These are phyloP conservation scores for Yamadazyma triangularis DNA, from an alignment of 1,139 yeast genomes.

Conservation along the genomic window DNA sequence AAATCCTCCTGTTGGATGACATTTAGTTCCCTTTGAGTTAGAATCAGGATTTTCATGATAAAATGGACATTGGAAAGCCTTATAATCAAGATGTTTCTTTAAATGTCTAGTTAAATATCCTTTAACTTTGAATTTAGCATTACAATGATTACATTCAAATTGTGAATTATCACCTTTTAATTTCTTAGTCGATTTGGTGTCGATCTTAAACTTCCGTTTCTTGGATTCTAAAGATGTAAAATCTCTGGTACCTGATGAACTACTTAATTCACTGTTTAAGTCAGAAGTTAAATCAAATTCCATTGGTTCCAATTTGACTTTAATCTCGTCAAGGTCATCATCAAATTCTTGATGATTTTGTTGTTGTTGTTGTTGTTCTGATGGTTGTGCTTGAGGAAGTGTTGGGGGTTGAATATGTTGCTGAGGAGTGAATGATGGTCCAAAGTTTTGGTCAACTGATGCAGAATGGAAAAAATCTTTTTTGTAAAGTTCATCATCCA, in stretches of 20 bases:
- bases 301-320: constrained; percentile 2
- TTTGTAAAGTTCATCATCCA: constrained; percentile 62
- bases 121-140: constrained; percentile 48
- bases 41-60: constrained; percentile 25
- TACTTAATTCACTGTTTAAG: background rate
- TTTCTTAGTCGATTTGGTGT: constrained; percentile 1
- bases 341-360: constrained; percentile 6
- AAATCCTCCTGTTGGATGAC: constrained; percentile 59
- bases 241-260: background rate
- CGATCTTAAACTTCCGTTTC: background rate
- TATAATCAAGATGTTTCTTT: constrained; percentile 46
- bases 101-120: constrained; percentile 54
- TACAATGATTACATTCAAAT: constrained; percentile 40
- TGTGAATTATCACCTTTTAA: constrained; percentile 3
- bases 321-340: no score
- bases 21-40: constrained; percentile 33
- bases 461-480: constrained; percentile 17
- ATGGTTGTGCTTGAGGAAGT: background rate
- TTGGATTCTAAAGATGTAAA: no score
- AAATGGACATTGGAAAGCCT: constrained; percentile 55
- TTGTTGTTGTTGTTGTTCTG: constrained; percentile 5
- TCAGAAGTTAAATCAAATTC: background rate
- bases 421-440: no score
- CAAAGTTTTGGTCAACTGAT: no score
- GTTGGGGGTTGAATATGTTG: constrained; percentile 2